Percentiles rank a stretch among this genome's conserved stretches.
phyloP scores from a whole-genome alignment of 345 rosid genomes.

The Linum usitatissimum region DNA sequence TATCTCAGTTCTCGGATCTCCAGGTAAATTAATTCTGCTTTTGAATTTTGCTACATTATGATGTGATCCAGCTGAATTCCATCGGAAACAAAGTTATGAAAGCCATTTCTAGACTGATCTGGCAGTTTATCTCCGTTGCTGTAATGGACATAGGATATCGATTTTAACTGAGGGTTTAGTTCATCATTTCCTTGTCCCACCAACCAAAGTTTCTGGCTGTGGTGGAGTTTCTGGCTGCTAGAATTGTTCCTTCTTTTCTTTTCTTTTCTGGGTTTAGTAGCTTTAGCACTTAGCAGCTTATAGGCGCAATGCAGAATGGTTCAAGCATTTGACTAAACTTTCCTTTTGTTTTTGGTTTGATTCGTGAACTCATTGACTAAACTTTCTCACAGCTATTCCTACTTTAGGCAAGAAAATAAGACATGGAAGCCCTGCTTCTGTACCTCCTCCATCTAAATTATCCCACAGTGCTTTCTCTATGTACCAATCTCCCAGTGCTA shows the following conservation, averaged over 20 bases:
- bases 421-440: conserved; percentile 16
- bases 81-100: neutral
- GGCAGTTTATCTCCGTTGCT: neutral
- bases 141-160: neutral
- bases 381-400: conserved; percentile 13
- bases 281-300: too few species aligned
- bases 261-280: neutral
- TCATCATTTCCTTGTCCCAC: neutral
- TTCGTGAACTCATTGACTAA: too few species aligned
- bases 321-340: neutral
- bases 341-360: neutral
- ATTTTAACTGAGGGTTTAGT: neutral
- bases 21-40: conserved; percentile 33
- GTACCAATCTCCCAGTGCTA: conserved; percentile 15
- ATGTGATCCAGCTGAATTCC: neutral
- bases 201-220: neutral
- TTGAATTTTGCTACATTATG: conserved; percentile 7
- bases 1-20: conserved; percentile 34
- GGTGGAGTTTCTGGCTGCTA: neutral
- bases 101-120: neutral
- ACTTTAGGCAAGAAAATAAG: conserved; percentile 16
- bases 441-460: conserved; percentile 12
- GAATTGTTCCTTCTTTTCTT: neutral
- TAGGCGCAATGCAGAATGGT: neutral
- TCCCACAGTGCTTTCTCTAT: conserved; percentile 16